phyloP scores from a whole-genome alignment of 108 stramenopile genomes.

The Cyclostephanos tholiformis region DNA sequence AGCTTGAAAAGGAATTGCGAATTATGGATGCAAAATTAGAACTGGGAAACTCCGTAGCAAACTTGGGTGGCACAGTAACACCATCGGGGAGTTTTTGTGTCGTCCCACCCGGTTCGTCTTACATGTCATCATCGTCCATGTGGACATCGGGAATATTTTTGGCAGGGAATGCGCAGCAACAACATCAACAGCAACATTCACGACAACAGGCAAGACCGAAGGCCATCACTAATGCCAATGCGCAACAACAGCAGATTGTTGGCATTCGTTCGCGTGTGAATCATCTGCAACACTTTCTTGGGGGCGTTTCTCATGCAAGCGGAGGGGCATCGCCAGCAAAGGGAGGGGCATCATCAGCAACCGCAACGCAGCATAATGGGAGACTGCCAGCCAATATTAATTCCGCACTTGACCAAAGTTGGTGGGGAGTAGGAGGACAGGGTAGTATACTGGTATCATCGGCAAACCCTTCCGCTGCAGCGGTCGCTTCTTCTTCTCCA shows the following conservation, averaged over 20 bases:
- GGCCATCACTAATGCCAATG: not conserved
- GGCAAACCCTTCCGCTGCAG: slow-evolving; percentile 60
- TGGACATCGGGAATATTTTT: slow-evolving; percentile 41
- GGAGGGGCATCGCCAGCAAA: slow-evolving; percentile 22
- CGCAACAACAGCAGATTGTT: slow-evolving; percentile 33
- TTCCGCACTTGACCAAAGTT: slow-evolving; percentile 74
- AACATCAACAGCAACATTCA: not conserved
- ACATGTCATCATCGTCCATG: slow-evolving; percentile 71
- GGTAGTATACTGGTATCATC: slow-evolving; percentile 44
- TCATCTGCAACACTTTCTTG: slow-evolving; percentile 72
- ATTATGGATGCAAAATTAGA: slow-evolving; percentile 85
- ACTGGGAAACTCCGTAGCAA: slow-evolving; percentile 77
- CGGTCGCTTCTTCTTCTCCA: slow-evolving; percentile 35
- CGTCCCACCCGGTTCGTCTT: slow-evolving; percentile 75
- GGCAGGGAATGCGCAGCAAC: slow-evolving; percentile 10
- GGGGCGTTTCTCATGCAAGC: slow-evolving; percentile 10
- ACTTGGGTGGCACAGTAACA: slow-evolving; percentile 56
- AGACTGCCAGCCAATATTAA: slow-evolving; percentile 14
- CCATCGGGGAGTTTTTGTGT: slow-evolving; percentile 79
- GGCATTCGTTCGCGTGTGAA: slow-evolving; percentile 74
- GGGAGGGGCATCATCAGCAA: slow-evolving; percentile 21
- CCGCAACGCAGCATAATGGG: slow-evolving; percentile 28
- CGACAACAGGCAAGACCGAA: slow-evolving; percentile 3
- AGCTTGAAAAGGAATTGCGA: slow-evolving; percentile 79
- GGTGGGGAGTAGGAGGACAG: slow-evolving; percentile 75